Evolutionary conservation across 495 filamentous ascomycete genomes (phyloP).

Genomic region (Penicillium atrosanguineum): DNA sequence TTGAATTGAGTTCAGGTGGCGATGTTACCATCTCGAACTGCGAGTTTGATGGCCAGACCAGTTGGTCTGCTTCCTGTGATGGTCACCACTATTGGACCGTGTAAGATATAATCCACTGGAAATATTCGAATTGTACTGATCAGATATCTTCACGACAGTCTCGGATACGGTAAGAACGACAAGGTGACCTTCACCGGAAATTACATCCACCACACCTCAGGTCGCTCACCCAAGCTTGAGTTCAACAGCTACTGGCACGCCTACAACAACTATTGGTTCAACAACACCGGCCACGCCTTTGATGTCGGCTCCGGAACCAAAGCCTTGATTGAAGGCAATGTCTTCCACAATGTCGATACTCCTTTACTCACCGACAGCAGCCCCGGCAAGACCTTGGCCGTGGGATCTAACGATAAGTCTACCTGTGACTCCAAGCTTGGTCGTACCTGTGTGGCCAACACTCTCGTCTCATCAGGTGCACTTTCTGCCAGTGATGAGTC

Average conservation of each 20-base stretch:
- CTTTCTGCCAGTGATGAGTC: slow-evolving; percentile 22
- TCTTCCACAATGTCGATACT: slow-evolving; percentile 30
- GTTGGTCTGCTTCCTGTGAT: slow-evolving; percentile 51
- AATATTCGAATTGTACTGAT: neutral
- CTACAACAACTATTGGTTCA: slow-evolving; percentile 38
- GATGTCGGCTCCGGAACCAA: slow-evolving; percentile 23
- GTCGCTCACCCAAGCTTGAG: slow-evolving; percentile 51
- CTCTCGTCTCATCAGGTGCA: slow-evolving; percentile 19
- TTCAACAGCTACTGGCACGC: slow-evolving; percentile 45
- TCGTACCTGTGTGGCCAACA: slow-evolving; percentile 28
- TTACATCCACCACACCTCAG: slow-evolving; percentile 51
- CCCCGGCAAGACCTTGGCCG: slow-evolving; percentile 24
- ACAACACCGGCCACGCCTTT: slow-evolving; percentile 36
- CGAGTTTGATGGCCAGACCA: slow-evolving; percentile 49
- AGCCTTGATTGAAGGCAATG: slow-evolving; percentile 30
- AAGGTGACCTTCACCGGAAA: slow-evolving; percentile 35
- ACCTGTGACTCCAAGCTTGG: slow-evolving; percentile 27
- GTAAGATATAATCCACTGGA: slow-evolving; percentile 6
- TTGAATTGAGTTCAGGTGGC: slow-evolving; percentile 11
- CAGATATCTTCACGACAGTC: slow-evolving; percentile 9
- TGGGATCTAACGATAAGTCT: slow-evolving; percentile 14
- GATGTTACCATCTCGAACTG: slow-evolving; percentile 38
- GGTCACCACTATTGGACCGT: slow-evolving; percentile 56
- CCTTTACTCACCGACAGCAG: slow-evolving; percentile 20
- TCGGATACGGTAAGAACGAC: slow-evolving; percentile 31